Evolutionary conservation across 345 rosid genomes (phyloP), one percentile per base, ranked within the genome.

Genomic region (Hirschfeldia incana): DNA sequence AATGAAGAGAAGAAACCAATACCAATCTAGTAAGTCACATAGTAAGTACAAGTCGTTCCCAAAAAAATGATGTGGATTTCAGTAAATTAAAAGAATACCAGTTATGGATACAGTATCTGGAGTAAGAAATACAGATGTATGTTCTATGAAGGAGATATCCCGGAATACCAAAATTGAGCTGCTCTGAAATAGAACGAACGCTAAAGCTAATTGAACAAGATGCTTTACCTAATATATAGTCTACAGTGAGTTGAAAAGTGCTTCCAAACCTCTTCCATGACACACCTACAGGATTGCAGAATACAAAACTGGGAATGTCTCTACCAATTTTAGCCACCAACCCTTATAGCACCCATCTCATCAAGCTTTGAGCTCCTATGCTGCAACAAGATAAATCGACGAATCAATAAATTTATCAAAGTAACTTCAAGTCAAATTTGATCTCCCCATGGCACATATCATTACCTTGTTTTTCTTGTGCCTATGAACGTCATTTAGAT

Each of bases 381-480:
- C n/a, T n/a, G n/a, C n/a, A n/a, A n/a, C n/a, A n/a, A n/a, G 58
- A 63, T n/a, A 29, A n/a, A 63, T 58, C 12, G 1, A 75, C 60
- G 13, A 64, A 79, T 79, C 68, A 81, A 26, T 46, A 76, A 53
- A 13, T 57, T 34, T n/a, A n/a, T n/a, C n/a, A n/a, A n/a, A n/a
- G n/a, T 10, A 37, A 37, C 44, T 37, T 1, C 15, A 71, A 36
- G n/a, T 75, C 63, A 59, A 21, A 16, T n/a, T 32, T 62, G 13
- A 53, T 4, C 29, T 30, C 21, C n/a, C n/a, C n/a, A n/a, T n/a
- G n/a, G n/a, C n/a, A n/a, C n/a, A n/a, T n/a, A n/a, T n/a, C 64
- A 69, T 86, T 88, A 95, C 99, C 99, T 93, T 90, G 85, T 88
- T 90, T 84, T 95, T 95, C 85, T 93, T 93, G 90, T 88, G 97